Conservation (phyloP, 257 asterid genomes). For the Catharanthus roseus region DNA sequence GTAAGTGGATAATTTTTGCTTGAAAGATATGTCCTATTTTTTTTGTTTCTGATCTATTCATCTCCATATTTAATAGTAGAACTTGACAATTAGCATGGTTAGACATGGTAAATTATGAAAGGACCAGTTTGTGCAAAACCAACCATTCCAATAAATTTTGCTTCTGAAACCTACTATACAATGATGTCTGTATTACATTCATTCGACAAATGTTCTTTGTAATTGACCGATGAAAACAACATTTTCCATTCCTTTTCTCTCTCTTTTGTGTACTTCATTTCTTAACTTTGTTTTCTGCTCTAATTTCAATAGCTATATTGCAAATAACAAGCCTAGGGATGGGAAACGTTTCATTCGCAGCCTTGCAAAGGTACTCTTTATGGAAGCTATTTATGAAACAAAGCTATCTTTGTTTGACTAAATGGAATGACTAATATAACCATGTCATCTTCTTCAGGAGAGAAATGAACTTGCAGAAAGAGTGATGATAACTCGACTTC, state of each 20-base stretch:
- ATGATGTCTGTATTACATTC: no score
- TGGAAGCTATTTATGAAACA: not conserved
- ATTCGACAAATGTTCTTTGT: no score
- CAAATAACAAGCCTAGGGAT: constrained; percentile 48
- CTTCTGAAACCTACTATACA: not conserved
- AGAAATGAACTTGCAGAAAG: constrained; percentile 81
- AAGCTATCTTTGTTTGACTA: not conserved
- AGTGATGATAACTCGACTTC: constrained; percentile 87
- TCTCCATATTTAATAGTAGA: not conserved
- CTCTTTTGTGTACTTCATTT: not conserved
- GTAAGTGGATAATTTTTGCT: constrained; percentile 38
- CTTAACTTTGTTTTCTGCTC: constrained; percentile 1
- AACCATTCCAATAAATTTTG: not conserved
- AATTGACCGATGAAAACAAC: no score
- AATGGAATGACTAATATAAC: not conserved
- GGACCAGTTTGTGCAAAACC: not conserved
- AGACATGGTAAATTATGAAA: not conserved
- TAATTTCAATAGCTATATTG: constrained; percentile 44
- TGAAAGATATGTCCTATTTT: not conserved
- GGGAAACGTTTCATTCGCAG: constrained; percentile 68
- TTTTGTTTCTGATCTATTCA: not conserved
- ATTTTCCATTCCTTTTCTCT: not conserved
- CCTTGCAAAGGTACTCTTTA: constrained; percentile 58
- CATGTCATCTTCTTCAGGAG: constrained; percentile 40
- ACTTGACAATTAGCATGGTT: not conserved